Percentiles rank a stretch among this genome's conserved stretches.
phyloP scores from a whole-genome alignment of 805 yeast species.

The Candida gorgasii region DNA sequence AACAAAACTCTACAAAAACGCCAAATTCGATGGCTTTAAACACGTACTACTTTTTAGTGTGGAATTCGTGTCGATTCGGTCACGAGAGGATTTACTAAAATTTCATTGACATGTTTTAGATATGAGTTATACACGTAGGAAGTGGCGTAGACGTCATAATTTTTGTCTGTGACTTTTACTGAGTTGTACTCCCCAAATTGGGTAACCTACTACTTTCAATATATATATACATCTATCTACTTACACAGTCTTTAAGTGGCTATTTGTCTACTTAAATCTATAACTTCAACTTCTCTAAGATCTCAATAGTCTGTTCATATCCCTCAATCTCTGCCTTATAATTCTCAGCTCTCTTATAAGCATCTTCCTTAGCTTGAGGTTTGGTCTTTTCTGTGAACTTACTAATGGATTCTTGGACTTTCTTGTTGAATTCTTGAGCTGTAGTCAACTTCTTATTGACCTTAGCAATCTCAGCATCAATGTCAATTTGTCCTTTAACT shows the following conservation, averaged over 20 bases:
- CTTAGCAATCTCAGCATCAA: conserved; percentile 87
- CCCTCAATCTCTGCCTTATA: conserved; percentile 87
- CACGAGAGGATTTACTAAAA: background rate
- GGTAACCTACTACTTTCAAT: too few species aligned
- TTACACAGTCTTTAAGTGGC: too few species aligned
- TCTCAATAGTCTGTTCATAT: conserved; percentile 78
- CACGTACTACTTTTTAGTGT: too few species aligned
- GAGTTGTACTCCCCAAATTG: too few species aligned
- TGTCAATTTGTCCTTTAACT: conserved; percentile 92
- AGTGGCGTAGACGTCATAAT: background rate
- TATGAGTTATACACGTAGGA: background rate
- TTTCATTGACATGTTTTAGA: background rate
- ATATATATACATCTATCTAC: too few species aligned
- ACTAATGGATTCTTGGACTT: conserved; percentile 69
- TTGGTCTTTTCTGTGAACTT: conserved; percentile 89
- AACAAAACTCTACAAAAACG: too few species aligned
- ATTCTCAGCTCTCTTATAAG: conserved; percentile 65
- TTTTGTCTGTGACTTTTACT: too few species aligned
- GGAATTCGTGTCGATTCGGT: background rate
- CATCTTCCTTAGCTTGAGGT: conserved; percentile 76
- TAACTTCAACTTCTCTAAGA: conserved; percentile 75
- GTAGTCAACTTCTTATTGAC: conserved; percentile 74
- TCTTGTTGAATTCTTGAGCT: conserved; percentile 57
- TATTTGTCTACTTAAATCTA: too few species aligned
- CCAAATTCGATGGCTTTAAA: too few species aligned